A percentile compares a stretch with the other conserved stretches of the same genome.
phyloP scores from a whole-genome alignment of 768 basidiomycete species.

The Boletus subcaerulescens region DNA sequence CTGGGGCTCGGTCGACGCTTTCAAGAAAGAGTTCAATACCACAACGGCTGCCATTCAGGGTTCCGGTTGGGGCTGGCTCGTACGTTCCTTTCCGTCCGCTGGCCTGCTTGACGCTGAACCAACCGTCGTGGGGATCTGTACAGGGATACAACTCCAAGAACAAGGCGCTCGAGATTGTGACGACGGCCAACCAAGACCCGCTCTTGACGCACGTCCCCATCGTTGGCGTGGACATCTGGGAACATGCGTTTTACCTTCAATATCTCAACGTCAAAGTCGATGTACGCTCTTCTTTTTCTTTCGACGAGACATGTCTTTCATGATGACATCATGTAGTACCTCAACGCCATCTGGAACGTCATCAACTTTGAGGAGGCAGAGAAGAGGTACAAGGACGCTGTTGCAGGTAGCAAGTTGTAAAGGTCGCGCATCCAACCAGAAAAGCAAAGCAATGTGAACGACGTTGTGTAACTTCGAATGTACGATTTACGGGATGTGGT shows the following conservation, averaged over 20 bases:
- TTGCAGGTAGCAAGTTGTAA: too few relatives aligned
- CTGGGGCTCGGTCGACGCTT: slow-evolving; percentile 68
- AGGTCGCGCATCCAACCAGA: too few relatives aligned
- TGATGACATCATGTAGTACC: slow-evolving; percentile 55
- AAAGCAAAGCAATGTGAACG: too few relatives aligned
- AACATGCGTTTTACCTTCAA: slow-evolving; percentile 95
- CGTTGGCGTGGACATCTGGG: slow-evolving; percentile 94
- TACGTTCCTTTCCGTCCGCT: slow-evolving; percentile 38
- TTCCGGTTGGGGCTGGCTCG: slow-evolving; percentile 96
- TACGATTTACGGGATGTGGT: too few relatives aligned
- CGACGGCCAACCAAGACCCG: slow-evolving; percentile 97
- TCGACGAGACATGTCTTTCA: too few relatives aligned
- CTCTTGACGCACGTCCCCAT: slow-evolving; percentile 72
- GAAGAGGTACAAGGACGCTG: slow-evolving; percentile 31
- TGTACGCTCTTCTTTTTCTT: too few relatives aligned
- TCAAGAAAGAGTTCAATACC: slow-evolving; percentile 83
- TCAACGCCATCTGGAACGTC: slow-evolving; percentile 92
- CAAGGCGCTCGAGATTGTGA: slow-evolving; percentile 78
- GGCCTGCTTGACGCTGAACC: too few relatives aligned
- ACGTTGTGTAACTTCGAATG: too few relatives aligned
- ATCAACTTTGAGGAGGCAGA: slow-evolving; percentile 96
- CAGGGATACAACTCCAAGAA: slow-evolving; percentile 68
- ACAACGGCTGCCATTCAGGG: slow-evolving; percentile 87
- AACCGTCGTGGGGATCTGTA: not conserved
- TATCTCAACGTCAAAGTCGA: slow-evolving; percentile 83